A percentile compares a stretch with the other conserved stretches of the same genome.
Evolutionary conservation across 495 filamentous ascomycete genomes (phyloP).

Genomic region (Penicillium herquei): DNA sequence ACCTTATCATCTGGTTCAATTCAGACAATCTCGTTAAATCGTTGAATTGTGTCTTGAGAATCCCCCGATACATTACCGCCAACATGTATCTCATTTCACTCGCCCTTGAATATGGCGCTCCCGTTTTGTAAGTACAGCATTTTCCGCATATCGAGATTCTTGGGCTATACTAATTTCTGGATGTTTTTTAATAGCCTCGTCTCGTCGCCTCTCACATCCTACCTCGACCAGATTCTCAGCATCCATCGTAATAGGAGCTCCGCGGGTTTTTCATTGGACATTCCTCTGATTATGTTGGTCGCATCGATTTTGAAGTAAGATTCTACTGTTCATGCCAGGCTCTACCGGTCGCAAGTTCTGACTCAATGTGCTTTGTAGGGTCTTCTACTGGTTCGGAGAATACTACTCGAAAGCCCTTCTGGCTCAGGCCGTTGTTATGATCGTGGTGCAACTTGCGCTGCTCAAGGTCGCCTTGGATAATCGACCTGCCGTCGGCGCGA

Average conservation of each 20-base stretch:
- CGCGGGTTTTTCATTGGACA: conserved; percentile 86
- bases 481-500: conserved; percentile 63
- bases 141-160: background rate
- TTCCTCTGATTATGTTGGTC: conserved; percentile 95
- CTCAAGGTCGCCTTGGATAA: conserved; percentile 90
- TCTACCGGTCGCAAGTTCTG: background rate
- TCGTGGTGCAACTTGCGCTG: conserved; percentile 74
- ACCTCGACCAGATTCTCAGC: conserved; percentile 86
- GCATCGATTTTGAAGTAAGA: conserved; percentile 85
- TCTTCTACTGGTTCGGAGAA: conserved; percentile 94
- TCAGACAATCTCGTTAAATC: conserved; percentile 2
- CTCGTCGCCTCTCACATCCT: conserved; percentile 80
- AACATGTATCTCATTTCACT: conserved; percentile 41
- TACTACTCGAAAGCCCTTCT: conserved; percentile 78
- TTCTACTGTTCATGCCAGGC: background rate
- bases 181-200: conserved; percentile 53
- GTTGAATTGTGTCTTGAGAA: conserved; percentile 7
- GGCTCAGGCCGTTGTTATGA: conserved; percentile 83
- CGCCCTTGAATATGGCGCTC: conserved; percentile 47
- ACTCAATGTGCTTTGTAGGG: conserved; percentile 40
- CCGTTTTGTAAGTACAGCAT: conserved; percentile 37
- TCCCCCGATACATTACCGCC: conserved; percentile 7
- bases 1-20: background rate
- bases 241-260: conserved; percentile 81
- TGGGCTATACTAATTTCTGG: conserved; percentile 5